Evolutionary conservation across 495 filamentous ascomycete species (phyloP).

Genomic region (Talaromyces ruber): DNA sequence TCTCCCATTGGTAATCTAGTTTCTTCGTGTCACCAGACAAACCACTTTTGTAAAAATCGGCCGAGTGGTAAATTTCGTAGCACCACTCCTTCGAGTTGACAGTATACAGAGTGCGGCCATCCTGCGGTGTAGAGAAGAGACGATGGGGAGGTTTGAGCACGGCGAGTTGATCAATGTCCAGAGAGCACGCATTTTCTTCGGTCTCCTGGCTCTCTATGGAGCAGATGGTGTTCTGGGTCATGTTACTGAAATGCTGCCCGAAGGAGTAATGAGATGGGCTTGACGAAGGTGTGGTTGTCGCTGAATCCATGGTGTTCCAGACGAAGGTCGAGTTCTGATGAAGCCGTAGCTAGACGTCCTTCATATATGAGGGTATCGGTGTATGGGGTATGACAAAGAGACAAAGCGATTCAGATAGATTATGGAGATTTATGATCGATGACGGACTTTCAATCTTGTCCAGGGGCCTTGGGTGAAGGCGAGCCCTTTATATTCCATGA

Average conservation of each 20-base stretch:
- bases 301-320: neutral
- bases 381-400: neutral
- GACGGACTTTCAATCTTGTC: neutral
- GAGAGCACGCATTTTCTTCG: neutral
- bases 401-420: neutral
- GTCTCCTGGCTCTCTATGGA: neutral
- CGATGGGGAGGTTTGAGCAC: neutral
- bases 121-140: neutral
- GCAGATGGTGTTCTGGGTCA: neutral
- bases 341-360: neutral
- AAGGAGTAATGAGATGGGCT: neutral
- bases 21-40: neutral
- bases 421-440: neutral
- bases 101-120: conserved; percentile 17
- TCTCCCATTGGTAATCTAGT: neutral
- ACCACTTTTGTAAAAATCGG: neutral
- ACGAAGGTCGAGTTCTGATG: neutral
- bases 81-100: conserved; percentile 29
- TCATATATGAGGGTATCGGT: neutral
- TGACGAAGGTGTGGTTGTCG: neutral
- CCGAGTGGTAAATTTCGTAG: neutral
- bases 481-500: neutral
- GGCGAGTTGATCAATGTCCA: neutral
- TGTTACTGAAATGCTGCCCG: neutral
- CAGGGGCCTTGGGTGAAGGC: neutral